phyloP scores from a whole-genome alignment of 106 monocot genomes.

The Agapanthus africanus region DNA sequence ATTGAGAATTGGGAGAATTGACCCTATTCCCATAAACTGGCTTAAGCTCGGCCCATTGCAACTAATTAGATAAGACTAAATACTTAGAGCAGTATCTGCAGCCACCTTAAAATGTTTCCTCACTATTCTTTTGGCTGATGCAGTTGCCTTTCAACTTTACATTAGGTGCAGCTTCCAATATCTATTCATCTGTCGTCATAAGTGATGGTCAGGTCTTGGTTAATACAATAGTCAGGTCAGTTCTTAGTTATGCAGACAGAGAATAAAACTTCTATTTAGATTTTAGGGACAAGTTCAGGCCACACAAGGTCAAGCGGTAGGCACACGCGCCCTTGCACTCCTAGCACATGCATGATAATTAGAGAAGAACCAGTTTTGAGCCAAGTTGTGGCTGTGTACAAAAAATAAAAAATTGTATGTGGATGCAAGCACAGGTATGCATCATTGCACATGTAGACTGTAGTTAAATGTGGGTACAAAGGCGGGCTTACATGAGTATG shows the following conservation, averaged over 20 bases:
- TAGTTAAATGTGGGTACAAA: no score
- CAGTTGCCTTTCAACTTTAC: no score
- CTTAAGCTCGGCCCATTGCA: background rate
- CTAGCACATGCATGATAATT: background rate
- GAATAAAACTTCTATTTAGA: background rate
- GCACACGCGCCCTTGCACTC: background rate
- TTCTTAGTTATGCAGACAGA: background rate
- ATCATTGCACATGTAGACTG: no score
- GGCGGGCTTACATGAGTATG: no score
- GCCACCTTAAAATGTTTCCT: no score
- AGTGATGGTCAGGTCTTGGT: background rate
- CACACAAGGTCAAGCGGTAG: background rate
- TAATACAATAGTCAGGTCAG: no score
- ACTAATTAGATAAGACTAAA: no score
- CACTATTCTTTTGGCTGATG: no score
- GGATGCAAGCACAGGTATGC: no score
- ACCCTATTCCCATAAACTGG: background rate
- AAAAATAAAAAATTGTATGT: no score
- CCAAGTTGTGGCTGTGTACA: background rate
- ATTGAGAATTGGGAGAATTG: background rate
- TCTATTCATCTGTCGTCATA: background rate
- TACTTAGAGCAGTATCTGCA: background rate
- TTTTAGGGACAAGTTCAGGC: background rate
- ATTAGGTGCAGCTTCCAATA: background rate
- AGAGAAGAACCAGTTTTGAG: background rate